phyloP scores from a whole-genome alignment of 495 filamentous ascomycete species.

The Letharia columbiana region DNA sequence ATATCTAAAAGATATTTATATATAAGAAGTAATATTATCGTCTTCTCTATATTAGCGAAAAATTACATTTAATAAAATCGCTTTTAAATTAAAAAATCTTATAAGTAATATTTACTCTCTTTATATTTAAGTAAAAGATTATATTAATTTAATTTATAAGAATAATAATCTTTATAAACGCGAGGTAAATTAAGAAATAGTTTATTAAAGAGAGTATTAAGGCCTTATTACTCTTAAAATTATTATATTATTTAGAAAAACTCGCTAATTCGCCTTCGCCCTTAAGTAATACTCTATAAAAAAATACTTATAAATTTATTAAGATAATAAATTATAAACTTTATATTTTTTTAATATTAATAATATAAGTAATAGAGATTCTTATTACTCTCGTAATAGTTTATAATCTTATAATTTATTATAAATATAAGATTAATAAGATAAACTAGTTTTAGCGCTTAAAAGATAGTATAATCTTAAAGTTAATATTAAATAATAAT shows the following conservation, averaged over 20 bases:
- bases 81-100: not conserved
- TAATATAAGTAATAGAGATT: not conserved
- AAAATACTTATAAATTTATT: too few relatives aligned
- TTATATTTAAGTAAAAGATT: too few relatives aligned
- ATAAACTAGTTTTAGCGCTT: not conserved
- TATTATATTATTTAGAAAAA: too few relatives aligned
- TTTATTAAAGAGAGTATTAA: too few relatives aligned
- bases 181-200: too few relatives aligned
- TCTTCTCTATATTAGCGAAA: not conserved
- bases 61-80: not conserved
- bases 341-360: not conserved
- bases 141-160: too few relatives aligned
- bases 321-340: not conserved
- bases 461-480: not conserved
- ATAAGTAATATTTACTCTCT: not conserved
- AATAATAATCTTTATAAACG: too few relatives aligned
- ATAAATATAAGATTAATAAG: not conserved
- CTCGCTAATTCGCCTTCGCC: too few relatives aligned
- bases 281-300: too few relatives aligned
- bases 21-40: not conserved
- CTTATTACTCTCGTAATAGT: not conserved
- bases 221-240: too few relatives aligned
- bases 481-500: not conserved
- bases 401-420: not conserved
- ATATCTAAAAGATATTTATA: not conserved